A percentile compares a stretch with the other conserved stretches of the same genome.
Conservation (phyloP, 2,329 filamentous ascomycete species). For the Mariannaea sp. region DNA sequence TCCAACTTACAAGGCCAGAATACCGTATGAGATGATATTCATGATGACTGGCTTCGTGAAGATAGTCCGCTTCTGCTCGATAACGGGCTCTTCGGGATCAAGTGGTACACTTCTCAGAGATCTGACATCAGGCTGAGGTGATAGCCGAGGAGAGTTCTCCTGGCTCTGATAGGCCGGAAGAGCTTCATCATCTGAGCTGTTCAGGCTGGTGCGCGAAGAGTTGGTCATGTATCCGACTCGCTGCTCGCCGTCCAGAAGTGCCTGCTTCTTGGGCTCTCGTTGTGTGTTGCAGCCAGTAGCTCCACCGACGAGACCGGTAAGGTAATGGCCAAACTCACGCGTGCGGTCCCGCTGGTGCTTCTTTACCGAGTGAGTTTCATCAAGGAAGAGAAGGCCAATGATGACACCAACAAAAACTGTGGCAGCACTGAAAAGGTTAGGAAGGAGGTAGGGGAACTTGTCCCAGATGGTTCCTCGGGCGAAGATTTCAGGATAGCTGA, state of each 20-base stretch:
- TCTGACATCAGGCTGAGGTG: constrained; percentile 37
- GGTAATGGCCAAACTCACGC: constrained; percentile 73
- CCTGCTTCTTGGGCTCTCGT: constrained; percentile 60
- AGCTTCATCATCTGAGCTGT: constrained; percentile 49
- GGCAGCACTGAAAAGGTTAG: constrained; percentile 87
- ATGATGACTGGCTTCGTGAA: constrained; percentile 86
- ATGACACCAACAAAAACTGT: constrained; percentile 77
- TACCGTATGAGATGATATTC: constrained; percentile 88
- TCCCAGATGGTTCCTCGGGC: constrained; percentile 78
- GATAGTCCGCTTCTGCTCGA: constrained; percentile 51
- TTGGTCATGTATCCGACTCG: constrained; percentile 63
- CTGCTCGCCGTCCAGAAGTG: constrained; percentile 66
- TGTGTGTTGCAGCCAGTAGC: constrained; percentile 42
- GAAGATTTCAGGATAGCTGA: constrained; percentile 79
- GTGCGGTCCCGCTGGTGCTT: constrained; percentile 78
- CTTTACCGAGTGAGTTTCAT: constrained; percentile 89
- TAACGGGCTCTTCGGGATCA: constrained; percentile 33
- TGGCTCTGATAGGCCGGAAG: constrained; percentile 71
- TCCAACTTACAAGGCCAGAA: constrained; percentile 87
- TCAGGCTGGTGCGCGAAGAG: constrained; percentile 13
- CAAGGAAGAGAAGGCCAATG: constrained; percentile 83
- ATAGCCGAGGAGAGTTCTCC: constrained; percentile 58
- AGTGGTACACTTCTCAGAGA: constrained; percentile 22
- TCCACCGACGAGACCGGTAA: constrained; percentile 55
- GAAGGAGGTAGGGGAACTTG: constrained; percentile 84